phyloP scores from a whole-genome alignment of 306 rosid genomes.

The Oxytropis ochrocephala region DNA sequence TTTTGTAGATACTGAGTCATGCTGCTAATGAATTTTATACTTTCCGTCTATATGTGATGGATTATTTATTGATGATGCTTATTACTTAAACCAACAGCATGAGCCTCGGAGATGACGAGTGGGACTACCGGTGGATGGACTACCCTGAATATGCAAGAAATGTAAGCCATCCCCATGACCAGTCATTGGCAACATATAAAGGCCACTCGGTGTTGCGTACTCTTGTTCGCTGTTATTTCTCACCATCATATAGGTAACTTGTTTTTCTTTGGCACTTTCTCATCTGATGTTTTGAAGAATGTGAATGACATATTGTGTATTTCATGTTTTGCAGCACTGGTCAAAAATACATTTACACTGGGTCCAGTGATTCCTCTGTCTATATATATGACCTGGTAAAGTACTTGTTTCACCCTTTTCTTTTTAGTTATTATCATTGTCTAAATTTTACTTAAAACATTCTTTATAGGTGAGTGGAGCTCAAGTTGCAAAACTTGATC shows the following conservation, averaged over 20 bases:
- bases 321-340: conserved; percentile 80
- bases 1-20: background rate
- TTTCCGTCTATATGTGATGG: background rate
- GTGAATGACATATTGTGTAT: conserved; percentile 12
- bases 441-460: background rate
- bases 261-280: background rate
- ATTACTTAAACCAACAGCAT: conserved; percentile 28
- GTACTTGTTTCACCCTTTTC: background rate
- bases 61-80: background rate
- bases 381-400: conserved; percentile 90
- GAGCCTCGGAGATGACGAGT: conserved; percentile 41
- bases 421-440: too few relatives aligned
- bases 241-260: conserved; percentile 68
- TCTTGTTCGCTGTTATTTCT: conserved; percentile 82
- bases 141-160: conserved; percentile 57
- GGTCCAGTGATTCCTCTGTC: conserved; percentile 66
- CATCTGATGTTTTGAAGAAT: conserved; percentile 1
- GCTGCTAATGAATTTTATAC: background rate
- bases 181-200: conserved; percentile 65
- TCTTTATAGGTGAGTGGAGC: conserved; percentile 42
- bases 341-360: conserved; percentile 91
- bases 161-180: conserved; percentile 60
- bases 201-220: conserved; percentile 83
- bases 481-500: conserved; percentile 46
- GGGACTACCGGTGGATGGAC: conserved; percentile 95